Evolutionary conservation across 257 asterid species (phyloP), one percentile per base, ranked within the genome.

Genomic region (Solanum arcanum): DNA sequence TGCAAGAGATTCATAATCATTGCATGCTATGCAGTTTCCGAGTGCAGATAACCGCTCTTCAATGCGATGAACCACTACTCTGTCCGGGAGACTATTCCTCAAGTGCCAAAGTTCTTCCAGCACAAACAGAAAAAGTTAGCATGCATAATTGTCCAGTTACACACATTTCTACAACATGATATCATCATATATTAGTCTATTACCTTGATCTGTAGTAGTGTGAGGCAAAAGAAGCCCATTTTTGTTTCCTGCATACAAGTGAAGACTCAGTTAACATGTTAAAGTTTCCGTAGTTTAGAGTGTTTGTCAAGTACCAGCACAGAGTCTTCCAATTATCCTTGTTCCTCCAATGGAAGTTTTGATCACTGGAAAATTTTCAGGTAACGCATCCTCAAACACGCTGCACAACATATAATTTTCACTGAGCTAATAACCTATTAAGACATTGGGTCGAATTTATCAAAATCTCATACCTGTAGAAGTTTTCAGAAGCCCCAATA

Each of bases 141-240:
- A 44, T n/a, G 37, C 39, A 35, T 49, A 77, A 62, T 42, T 25
- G 83, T 77, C n/a, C 83, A 1, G 35, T 77, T 42, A 77, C 41
- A 23, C 3, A 72, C n/a, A 37, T 35, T 31, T 23, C 77, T 37
- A 16, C 9, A 83, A 5, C 33, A 64, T 31, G 46, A 49, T 8
- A 3, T 68, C 39, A 35, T 35, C 37, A 33, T 60, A 74, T 37
- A 20, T 62, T 3, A 35, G 56, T 46, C 12, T 91, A 47, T 90
- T 88, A 96, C 98, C 99, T 92, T 95, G 98, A 91, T 96, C 99
- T 8, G 98, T 96, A 85, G 99, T 96, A 72, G 88, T 96, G 89
- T 95, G 99, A 85, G 99, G 99, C 91, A 96, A 90, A 66, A 96
- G 96, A 91, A 96, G 91, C 46, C 98, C 98, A 47, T 96, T 96